Evolutionary conservation across 2,329 filamentous ascomycete species (phyloP).

Genomic region (Epichloe festucae): DNA sequence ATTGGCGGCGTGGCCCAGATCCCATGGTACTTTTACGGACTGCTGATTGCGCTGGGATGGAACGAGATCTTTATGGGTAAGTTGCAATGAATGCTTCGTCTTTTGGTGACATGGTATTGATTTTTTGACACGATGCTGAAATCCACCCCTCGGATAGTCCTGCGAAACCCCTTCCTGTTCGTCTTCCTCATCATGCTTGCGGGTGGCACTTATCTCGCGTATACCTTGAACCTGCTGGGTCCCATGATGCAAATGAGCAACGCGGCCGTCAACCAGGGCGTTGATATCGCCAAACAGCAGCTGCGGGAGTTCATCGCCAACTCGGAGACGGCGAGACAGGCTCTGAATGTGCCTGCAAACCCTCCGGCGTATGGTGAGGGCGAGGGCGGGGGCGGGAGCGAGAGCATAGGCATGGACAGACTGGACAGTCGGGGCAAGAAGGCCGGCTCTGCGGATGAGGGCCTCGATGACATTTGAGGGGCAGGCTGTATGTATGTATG

Average conservation of each 20-base stretch:
- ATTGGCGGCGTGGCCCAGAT: slow-evolving; percentile 92
- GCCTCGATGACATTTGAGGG: slow-evolving; percentile 46
- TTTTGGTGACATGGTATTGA: too few species aligned
- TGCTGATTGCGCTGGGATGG: slow-evolving; percentile 89
- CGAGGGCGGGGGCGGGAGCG: slow-evolving; percentile 16
- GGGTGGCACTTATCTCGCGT: slow-evolving; percentile 75
- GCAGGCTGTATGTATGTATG: neutral
- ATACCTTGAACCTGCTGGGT: slow-evolving; percentile 87
- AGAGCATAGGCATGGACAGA: slow-evolving; percentile 43
- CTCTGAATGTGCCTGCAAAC: slow-evolving; percentile 57
- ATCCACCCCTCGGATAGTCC: slow-evolving; percentile 41
- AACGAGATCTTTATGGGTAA: slow-evolving; percentile 92
- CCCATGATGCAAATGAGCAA: slow-evolving; percentile 93
- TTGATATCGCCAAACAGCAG: slow-evolving; percentile 85
- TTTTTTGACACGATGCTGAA: neutral
- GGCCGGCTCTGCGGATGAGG: slow-evolving; percentile 28
- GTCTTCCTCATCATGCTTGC: slow-evolving; percentile 68
- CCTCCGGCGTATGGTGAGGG: slow-evolving; percentile 20
- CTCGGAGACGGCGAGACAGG: slow-evolving; percentile 73
- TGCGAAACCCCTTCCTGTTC: slow-evolving; percentile 89
- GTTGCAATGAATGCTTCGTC: slow-evolving; percentile 15
- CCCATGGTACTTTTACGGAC: slow-evolving; percentile 84
- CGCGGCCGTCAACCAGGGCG: slow-evolving; percentile 71
- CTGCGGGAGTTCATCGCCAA: slow-evolving; percentile 81
- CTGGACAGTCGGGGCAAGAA: slow-evolving; percentile 48